A percentile compares a stretch with the other conserved stretches of the same genome.
These are phyloP conservation scores for Batkoa obscura DNA, from an alignment of 371 early-diverging fungal species.

Conservation along the genomic window DNA sequence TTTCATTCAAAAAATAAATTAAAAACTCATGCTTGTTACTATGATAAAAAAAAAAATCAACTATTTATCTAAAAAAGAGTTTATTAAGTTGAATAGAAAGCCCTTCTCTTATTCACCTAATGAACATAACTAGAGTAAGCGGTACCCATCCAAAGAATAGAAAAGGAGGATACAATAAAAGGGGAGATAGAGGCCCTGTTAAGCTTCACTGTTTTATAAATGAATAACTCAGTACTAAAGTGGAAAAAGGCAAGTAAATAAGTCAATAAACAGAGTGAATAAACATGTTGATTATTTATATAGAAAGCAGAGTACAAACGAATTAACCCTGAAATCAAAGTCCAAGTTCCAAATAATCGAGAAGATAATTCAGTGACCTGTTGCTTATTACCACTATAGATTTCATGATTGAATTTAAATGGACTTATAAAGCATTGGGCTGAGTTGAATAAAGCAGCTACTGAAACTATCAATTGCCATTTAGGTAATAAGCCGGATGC, in stretches of 20 bases:
- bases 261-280: constrained; percentile 45
- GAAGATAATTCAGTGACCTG: constrained; percentile 50
- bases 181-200: constrained; percentile 41
- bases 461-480: constrained; percentile 46
- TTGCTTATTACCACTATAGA: constrained; percentile 39
- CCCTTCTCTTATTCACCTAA: too few relatives aligned
- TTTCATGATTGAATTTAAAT: constrained; percentile 33
- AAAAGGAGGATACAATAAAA: constrained; percentile 20
- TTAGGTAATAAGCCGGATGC: constrained; percentile 41
- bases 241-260: constrained; percentile 47
- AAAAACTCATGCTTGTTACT: too few relatives aligned
- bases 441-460: constrained; percentile 50
- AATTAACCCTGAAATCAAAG: constrained; percentile 45
- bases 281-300: constrained; percentile 40
- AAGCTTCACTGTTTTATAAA: constrained; percentile 46
- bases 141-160: constrained; percentile 1
- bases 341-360: constrained; percentile 65
- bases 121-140: too few relatives aligned
- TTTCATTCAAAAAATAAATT: too few relatives aligned
- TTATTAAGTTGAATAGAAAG: too few relatives aligned
- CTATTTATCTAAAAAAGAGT: too few relatives aligned
- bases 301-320: constrained; percentile 61
- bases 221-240: constrained; percentile 42
- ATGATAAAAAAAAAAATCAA: too few relatives aligned
- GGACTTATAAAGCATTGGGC: constrained; percentile 45